Percentiles rank a stretch among this genome's conserved stretches.
Conservation (phyloP, 352 stramenopile genomes). For the Pythium guiyangense region DNA sequence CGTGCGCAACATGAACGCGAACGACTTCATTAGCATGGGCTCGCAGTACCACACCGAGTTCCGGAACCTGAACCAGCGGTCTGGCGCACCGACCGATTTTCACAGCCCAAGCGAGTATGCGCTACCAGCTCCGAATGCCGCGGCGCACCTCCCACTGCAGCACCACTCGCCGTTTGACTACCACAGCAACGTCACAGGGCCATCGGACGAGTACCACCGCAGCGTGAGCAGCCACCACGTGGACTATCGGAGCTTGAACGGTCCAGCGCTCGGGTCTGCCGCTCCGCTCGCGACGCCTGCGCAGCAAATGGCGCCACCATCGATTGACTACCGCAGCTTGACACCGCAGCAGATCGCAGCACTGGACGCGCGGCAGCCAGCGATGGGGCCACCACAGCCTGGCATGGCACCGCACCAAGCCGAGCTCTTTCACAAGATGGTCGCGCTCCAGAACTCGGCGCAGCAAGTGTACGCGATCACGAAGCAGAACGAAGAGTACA, state of each 20-base stretch:
- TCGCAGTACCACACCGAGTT: neutral
- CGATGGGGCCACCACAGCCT: slow-evolving; percentile 4
- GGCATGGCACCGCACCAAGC: slow-evolving; percentile 11
- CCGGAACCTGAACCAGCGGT: neutral
- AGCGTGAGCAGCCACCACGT: neutral
- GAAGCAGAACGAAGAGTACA: slow-evolving; percentile 12
- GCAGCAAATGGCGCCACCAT: neutral
- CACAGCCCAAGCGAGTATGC: neutral
- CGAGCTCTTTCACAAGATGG: slow-evolving; percentile 13
- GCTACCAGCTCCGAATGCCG: too few species aligned
- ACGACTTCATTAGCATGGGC: neutral
- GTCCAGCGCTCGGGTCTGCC: neutral
- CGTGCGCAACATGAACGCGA: slow-evolving; percentile 1
- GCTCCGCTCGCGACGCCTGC: neutral
- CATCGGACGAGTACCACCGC: slow-evolving; percentile 1
- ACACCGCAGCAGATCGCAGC: neutral
- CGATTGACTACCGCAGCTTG: slow-evolving; percentile 2
- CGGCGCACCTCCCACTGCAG: too few species aligned
- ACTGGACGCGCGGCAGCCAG: neutral
- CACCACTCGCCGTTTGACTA: neutral
- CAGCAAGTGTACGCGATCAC: slow-evolving; percentile 14
- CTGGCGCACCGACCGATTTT: neutral
- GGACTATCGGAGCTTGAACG: neutral
- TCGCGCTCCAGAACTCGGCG: slow-evolving; percentile 12
- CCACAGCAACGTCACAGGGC: neutral